A percentile compares a stretch with the other conserved stretches of the same genome.
These are phyloP conservation scores for Ustilago vetiveriae DNA, from an alignment of 1,284 basidiomycete genomes.

Conservation along the genomic window DNA sequence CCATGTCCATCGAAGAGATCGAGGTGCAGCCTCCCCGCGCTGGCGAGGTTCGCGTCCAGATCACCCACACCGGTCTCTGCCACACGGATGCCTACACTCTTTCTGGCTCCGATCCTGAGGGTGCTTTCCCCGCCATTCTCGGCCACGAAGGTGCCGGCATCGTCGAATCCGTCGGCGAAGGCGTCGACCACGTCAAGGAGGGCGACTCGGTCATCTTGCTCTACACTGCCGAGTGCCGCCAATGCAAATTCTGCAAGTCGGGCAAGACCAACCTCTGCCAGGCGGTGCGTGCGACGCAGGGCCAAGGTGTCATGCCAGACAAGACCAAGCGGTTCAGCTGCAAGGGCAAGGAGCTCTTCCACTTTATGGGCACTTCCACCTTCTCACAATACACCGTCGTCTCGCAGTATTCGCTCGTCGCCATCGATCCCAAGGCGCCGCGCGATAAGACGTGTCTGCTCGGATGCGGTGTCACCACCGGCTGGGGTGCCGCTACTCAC, in stretches of 20 bases:
- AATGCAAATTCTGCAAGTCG: slow-evolving; percentile 85
- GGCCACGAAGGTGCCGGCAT: slow-evolving; percentile 70
- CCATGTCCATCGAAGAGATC: slow-evolving; percentile 87
- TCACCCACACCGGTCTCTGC: slow-evolving; percentile 94
- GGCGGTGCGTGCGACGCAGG: slow-evolving; percentile 88
- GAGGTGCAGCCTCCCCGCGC: slow-evolving; percentile 90
- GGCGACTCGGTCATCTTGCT: slow-evolving; percentile 79
- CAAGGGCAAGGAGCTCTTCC: slow-evolving; percentile 85
- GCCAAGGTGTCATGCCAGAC: slow-evolving; percentile 96
- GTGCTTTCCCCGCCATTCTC: slow-evolving; percentile 92
- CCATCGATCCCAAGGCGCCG: slow-evolving; percentile 83
- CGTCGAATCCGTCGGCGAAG: slow-evolving; percentile 91
- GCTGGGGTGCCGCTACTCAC: slow-evolving; percentile 83
- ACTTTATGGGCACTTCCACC: slow-evolving; percentile 98
- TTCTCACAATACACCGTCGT: slow-evolving; percentile 99
- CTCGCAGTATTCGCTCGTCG: slow-evolving; percentile 93
- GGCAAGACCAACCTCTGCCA: slow-evolving; percentile 86
- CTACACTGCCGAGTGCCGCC: slow-evolving; percentile 64
- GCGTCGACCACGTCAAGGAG: slow-evolving; percentile 83
- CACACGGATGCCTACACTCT: slow-evolving; percentile 98
- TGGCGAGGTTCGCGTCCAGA: slow-evolving; percentile 91
- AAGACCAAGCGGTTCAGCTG: slow-evolving; percentile 88
- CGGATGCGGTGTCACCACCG: slow-evolving; percentile 98
- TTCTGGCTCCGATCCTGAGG: slow-evolving; percentile 96
- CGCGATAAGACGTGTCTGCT: slow-evolving; percentile 90